Conservation (phyloP, 768 basidiomycete species). For the Lyophyllum semitale region DNA sequence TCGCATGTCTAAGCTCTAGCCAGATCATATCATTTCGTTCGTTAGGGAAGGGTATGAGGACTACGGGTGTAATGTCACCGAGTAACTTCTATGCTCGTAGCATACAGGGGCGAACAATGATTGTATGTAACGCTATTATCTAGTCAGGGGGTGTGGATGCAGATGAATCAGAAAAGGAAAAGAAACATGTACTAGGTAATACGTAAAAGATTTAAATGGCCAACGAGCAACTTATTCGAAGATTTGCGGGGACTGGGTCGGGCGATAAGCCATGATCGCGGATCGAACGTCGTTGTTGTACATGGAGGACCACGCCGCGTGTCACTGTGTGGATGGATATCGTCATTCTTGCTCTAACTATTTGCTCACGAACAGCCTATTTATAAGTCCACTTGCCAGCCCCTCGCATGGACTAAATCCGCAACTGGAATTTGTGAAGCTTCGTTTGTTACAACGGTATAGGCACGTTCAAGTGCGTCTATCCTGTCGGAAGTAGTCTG, state of each 20-base stretch:
- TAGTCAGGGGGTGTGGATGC: background rate
- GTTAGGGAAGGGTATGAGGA: conserved; percentile 63
- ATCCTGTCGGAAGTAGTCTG: conserved; percentile 44
- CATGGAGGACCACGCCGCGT: background rate
- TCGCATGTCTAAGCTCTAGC: background rate
- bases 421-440: conserved; percentile 51
- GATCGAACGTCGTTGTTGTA: background rate
- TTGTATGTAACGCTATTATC: too few relatives aligned
- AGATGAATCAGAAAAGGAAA: background rate
- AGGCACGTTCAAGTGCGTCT: conserved; percentile 44
- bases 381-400: too few relatives aligned
- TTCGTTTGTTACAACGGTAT: conserved; percentile 40
- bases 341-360: background rate
- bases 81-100: conserved; percentile 17
- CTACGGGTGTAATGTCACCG: conserved; percentile 53
- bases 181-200: background rate
- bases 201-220: conserved; percentile 40
- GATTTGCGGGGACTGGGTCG: conserved; percentile 20
- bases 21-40: conserved; percentile 67
- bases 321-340: background rate
- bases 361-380: background rate
- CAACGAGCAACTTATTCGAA: conserved; percentile 45
- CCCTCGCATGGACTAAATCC: conserved; percentile 48
- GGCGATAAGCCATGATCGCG: background rate
- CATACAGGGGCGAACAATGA: too few relatives aligned